Conservation (phyloP, 2,329 filamentous ascomycete species). For the Pezicula radicicola region DNA sequence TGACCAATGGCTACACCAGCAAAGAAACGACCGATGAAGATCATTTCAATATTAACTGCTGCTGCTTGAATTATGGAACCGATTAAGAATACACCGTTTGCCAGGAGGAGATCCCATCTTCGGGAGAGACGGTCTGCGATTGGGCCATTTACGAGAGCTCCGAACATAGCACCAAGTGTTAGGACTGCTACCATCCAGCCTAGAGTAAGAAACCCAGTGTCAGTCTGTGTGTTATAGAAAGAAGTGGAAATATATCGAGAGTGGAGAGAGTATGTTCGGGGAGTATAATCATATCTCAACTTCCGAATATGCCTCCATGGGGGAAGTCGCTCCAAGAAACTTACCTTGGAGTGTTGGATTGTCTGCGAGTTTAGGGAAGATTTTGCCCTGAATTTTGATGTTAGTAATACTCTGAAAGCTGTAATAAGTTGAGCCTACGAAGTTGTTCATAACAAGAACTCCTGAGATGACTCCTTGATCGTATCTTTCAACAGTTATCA, state of each 20-base stretch:
- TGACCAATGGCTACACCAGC: conserved; percentile 52
- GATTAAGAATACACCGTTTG: conserved; percentile 61
- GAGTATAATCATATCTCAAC: too few relatives aligned
- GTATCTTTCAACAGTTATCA: conserved; percentile 45
- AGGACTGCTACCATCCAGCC: conserved; percentile 62
- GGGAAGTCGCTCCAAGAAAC: conserved; percentile 9
- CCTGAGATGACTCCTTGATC: conserved; percentile 74
- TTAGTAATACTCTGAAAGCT: conserved; percentile 50
- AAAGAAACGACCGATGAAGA: conserved; percentile 66
- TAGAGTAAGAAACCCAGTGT: not conserved
- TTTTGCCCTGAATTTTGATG: conserved; percentile 38
- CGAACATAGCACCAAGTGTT: conserved; percentile 73
- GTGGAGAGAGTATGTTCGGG: too few relatives aligned
- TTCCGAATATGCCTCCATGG: conserved; percentile 1
- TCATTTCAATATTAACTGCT: conserved; percentile 50
- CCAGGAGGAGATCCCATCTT: conserved; percentile 65
- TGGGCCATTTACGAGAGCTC: conserved; percentile 64
- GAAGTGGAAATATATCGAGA: too few relatives aligned
- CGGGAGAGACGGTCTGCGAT: conserved; percentile 65
- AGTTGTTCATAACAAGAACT: conserved; percentile 54
- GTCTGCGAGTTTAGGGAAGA: conserved; percentile 41
- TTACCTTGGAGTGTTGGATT: conserved; percentile 10
- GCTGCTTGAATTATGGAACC: conserved; percentile 67
- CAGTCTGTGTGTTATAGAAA: too few relatives aligned
- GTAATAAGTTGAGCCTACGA: conserved; percentile 23